phyloP scores from a whole-genome alignment of 768 basidiomycete species.

The Mycena epipterygia region DNA sequence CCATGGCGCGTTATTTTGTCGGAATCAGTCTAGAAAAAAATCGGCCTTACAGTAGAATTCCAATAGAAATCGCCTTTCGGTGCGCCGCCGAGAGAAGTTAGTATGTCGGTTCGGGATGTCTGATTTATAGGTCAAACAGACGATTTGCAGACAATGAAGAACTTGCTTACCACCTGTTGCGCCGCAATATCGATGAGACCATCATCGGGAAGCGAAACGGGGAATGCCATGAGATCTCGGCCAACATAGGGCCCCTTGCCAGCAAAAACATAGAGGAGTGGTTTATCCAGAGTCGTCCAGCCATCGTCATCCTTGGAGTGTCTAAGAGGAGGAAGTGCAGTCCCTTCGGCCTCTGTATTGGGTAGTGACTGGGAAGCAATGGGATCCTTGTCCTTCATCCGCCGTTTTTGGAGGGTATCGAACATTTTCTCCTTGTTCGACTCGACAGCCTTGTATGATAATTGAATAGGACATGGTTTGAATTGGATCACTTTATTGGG shows the following conservation, averaged over 20 bases:
- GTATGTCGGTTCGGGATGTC: constrained; percentile 64
- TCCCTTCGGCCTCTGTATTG: constrained; percentile 32
- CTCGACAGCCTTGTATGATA: constrained; percentile 79
- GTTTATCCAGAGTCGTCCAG: constrained; percentile 81
- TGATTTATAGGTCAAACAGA: constrained; percentile 35
- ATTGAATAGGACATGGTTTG: constrained; percentile 75
- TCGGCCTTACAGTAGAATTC: constrained; percentile 64
- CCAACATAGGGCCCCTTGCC: constrained; percentile 86
- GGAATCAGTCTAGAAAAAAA: constrained; percentile 14
- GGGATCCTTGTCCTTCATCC: constrained; percentile 36
- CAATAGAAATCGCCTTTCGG: constrained; percentile 74
- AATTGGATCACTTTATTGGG: constrained; percentile 65
- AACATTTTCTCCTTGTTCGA: constrained; percentile 82
- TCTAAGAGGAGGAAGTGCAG: constrained; percentile 60
- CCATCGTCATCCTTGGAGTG: constrained; percentile 63
- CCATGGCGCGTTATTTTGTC: constrained; percentile 15
- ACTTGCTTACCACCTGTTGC: constrained; percentile 71
- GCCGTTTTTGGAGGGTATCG: constrained; percentile 58
- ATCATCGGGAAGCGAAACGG: constrained; percentile 84
- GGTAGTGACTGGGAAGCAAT: constrained; percentile 17
- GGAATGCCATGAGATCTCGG: constrained; percentile 71
- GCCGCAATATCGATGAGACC: constrained; percentile 81
- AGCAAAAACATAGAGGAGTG: constrained; percentile 78
- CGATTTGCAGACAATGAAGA: not conserved
- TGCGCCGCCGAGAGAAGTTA: constrained; percentile 67